Percentiles rank a stretch among this genome's conserved stretches.
Conservation (phyloP, 345 rosid genomes). For the Combretum micranthum region DNA sequence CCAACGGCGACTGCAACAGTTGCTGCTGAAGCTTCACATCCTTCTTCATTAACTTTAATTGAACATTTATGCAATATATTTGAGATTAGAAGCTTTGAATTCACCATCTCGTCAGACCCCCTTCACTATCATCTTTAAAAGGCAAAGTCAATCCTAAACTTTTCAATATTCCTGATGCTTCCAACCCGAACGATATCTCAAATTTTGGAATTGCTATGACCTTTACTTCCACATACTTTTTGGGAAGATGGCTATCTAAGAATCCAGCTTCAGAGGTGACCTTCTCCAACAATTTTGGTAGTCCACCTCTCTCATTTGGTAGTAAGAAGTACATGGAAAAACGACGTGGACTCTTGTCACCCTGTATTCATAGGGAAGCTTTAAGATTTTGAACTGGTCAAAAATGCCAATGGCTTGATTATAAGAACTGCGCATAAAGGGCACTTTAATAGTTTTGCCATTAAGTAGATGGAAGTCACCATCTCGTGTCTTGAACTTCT, state of each 20-base stretch:
- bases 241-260: neutral
- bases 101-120: constrained; percentile 1
- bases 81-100: no score
- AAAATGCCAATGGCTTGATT: neutral
- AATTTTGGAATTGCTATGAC: constrained; percentile 6
- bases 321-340: constrained; percentile 5
- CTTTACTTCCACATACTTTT: neutral
- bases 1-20: neutral
- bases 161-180: neutral
- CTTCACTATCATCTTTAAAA: neutral
- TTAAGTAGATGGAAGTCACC: constrained; percentile 3
- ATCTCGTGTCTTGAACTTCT: neutral
- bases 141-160: constrained; percentile 7
- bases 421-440: neutral
- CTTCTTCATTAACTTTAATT: constrained; percentile 14
- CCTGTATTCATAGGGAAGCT: neutral
- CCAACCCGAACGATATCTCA: constrained; percentile 1
- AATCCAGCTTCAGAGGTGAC: constrained; percentile 2
- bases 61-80: neutral
- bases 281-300: neutral
- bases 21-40: constrained; percentile 11
- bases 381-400: neutral
- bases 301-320: neutral
- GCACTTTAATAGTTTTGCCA: constrained; percentile 2
- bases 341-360: neutral